Base-by-base conservation (phyloP, 2,329 filamentous ascomycete species). In the Mycocentrospora acerina region DNA sequence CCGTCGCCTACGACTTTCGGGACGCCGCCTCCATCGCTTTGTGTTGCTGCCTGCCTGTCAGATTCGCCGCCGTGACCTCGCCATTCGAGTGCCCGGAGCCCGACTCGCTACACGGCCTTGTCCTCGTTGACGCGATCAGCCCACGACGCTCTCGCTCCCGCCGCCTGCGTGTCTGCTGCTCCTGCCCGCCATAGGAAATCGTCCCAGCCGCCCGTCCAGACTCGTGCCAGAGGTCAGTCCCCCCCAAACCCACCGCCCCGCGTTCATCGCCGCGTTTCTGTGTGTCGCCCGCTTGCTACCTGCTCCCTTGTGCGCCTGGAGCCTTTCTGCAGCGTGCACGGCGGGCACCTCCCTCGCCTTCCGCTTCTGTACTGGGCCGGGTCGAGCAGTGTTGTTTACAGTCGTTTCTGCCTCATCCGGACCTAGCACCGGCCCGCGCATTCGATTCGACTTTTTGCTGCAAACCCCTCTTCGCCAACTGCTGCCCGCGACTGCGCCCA, bases 1-100 rank as follows among this genome's bases (percentile, higher is more conserved):
- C 42, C 45, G 46, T 53, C 47, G 31, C 42, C 32, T 32, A 40
- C 42, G 55, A 46, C 48, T 43, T 42, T 53, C 49, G 49, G 58
- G 49, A 47, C 56, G 57, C 53, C 49, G 48, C 54, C 50, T 49
- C 44, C 51, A 45, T 55, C 47, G 41, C 51, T 48, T 47, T 38
- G 45, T 43, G 51, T 51, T 52, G 51, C 46, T 48, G 41, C 47
- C 46, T 44, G 45, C 48, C 40, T 50, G 31, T 39, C 39, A 30
- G 42, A 35, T 35, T 40, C 27, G 42, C 48, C 40, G 42, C 46
- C 44, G 43, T 36, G 40, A 39, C 46, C 25, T 46, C 37, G 33
- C 42, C 42, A 31, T 37, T 45, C 40, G 46, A 53, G 57, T 60
- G 58, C 59, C 57, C 59, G 55, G 54, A 53, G 51, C 49, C 53